Evolutionary conservation across 2,329 filamentous ascomycete genomes (phyloP), one percentile per base, ranked within the genome.

Genomic region (Fusarium agapanthi): DNA sequence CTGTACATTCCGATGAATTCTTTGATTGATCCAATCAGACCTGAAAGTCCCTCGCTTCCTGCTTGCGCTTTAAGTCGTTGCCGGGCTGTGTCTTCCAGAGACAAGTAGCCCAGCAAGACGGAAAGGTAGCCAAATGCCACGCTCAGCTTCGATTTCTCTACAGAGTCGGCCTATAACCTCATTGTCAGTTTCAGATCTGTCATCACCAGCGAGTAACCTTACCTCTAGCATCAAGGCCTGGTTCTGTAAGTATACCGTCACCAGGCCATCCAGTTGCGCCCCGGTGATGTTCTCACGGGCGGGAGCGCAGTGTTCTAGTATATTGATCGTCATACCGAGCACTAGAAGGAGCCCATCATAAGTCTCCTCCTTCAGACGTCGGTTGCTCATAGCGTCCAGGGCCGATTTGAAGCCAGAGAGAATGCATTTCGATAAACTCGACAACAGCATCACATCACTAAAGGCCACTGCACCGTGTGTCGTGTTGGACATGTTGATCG

Each of bases 81-180:
- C 50, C 85, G 82, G 13, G 86, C 83, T 8, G 84, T 81, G 16
- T 80, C 76, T 55, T 85, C 81, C 34, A 96, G 85, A 74, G 91
- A 95, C 30, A 98, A 84, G 73, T 95, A 96, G 24, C 94, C 94
- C 6, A 98, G 86, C 11, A 97, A 85, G 20, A 98, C 91, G 2
- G 94, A 91, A 30, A 98, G 86, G 79, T 97, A 98, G 22, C 94
- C 95, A 79, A 95, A 90, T 4, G 93, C 91, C 34, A 98, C 94
- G 74, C 95, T 94, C 56, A 92, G 87, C 67, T 93, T 91, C 32
- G 91, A 91, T 78, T 95, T 93, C 77, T 94, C 89, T 62, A 91
- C 87, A 3, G 91, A 92, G 75, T 92, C 90, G 65, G 90, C 91
- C 88, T 93, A 71, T 7, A 38, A 20, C 45, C 62, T 16, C 40